Evolutionary conservation across 2,329 filamentous ascomycete species (phyloP).

Genomic region (Clarireedia sp.): DNA sequence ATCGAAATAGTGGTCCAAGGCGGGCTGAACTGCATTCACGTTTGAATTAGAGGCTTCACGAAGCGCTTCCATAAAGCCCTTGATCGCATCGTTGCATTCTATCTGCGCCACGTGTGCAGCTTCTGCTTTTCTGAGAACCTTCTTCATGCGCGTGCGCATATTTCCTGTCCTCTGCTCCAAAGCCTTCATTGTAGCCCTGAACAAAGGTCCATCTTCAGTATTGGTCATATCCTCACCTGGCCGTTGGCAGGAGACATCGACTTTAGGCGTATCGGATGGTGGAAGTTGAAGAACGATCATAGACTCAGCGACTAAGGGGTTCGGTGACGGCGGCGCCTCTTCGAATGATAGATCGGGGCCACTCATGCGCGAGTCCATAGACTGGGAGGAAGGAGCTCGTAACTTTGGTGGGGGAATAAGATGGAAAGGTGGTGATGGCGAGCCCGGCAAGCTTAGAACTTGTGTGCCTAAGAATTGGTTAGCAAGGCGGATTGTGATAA

Average conservation of each 20-base stretch:
- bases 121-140: slow-evolving; percentile 89
- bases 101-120: slow-evolving; percentile 72
- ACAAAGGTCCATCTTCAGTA: slow-evolving; percentile 87
- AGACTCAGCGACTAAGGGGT: slow-evolving; percentile 34
- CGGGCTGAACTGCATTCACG: slow-evolving; percentile 92
- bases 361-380: slow-evolving; percentile 74
- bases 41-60: slow-evolving; percentile 85
- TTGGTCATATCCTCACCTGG: slow-evolving; percentile 78
- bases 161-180: slow-evolving; percentile 94
- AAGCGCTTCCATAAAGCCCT: slow-evolving; percentile 75
- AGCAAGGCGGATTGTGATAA: slow-evolving; percentile 15
- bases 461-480: slow-evolving; percentile 20
- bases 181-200: slow-evolving; percentile 93
- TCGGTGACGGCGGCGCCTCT: slow-evolving; percentile 52
- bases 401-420: slow-evolving; percentile 66
- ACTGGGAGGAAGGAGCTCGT: slow-evolving; percentile 79
- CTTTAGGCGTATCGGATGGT: slow-evolving; percentile 49
- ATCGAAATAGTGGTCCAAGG: slow-evolving; percentile 96
- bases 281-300: slow-evolving; percentile 6
- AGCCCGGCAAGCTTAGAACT: slow-evolving; percentile 49
- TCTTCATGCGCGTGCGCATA: slow-evolving; percentile 92
- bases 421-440: slow-evolving; percentile 65
- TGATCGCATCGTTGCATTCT: slow-evolving; percentile 78
- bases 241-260: slow-evolving; percentile 80
- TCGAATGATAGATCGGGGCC: slow-evolving; percentile 49